These are phyloP conservation scores for Gaeumannomyces tritici DNA, from an alignment of 2,329 filamentous ascomycete genomes.

Conservation along the genomic window DNA sequence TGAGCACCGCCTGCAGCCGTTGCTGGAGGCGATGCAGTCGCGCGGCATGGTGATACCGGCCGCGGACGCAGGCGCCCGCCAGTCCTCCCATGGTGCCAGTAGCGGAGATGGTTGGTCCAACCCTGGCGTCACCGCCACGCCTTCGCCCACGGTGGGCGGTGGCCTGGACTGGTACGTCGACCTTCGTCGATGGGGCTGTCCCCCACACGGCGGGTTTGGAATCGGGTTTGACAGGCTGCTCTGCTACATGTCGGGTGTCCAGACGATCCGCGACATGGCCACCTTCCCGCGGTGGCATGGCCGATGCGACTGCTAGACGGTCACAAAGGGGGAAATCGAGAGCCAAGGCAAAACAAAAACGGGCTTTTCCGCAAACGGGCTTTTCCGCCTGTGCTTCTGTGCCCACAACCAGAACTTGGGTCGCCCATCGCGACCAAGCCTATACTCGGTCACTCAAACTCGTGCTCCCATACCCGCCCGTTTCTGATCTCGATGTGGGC, in stretches of 20 bases:
- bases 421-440: neutral
- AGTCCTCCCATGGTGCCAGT: neutral
- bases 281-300: conserved; percentile 71
- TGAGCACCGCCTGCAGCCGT: conserved; percentile 62
- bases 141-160: conserved; percentile 9
- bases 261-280: conserved; percentile 76
- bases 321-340: neutral
- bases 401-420: neutral
- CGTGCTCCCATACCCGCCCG: neutral
- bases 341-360: neutral
- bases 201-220: conserved; percentile 85
- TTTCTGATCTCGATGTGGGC: neutral
- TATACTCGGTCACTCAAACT: neutral
- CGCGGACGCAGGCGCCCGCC: conserved; percentile 16
- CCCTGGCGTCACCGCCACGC: conserved; percentile 13
- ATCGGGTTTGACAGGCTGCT: conserved; percentile 82
- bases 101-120: conserved; percentile 8
- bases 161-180: conserved; percentile 79
- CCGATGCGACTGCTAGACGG: conserved; percentile 46
- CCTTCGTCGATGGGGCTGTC: conserved; percentile 80
- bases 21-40: conserved; percentile 61
- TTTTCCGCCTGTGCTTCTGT: neutral
- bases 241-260: conserved; percentile 72
- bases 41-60: conserved; percentile 41
- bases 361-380: too few species aligned